Percentiles rank a stretch among this genome's conserved stretches.
These are phyloP conservation scores for Cutaneotrichosporon mucoides DNA, from an alignment of 1,284 basidiomycete genomes.

Conservation along the genomic window DNA sequence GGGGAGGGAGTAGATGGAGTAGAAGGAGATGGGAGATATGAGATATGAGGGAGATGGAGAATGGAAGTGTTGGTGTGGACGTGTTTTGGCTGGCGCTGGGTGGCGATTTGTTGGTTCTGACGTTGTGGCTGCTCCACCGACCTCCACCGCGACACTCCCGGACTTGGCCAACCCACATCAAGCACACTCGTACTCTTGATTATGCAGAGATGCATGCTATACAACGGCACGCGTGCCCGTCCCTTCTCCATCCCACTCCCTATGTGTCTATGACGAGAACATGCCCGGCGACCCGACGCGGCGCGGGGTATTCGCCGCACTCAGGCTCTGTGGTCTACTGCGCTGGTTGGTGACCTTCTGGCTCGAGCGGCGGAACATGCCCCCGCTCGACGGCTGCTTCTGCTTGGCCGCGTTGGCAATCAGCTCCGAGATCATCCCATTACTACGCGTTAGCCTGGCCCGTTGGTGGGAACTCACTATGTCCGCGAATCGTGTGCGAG, in stretches of 20 bases:
- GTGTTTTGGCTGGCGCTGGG: too few relatives aligned
- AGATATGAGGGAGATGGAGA: neutral
- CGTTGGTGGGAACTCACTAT: conserved; percentile 31
- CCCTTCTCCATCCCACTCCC: too few relatives aligned
- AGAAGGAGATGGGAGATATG: too few relatives aligned
- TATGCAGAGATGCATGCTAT: neutral
- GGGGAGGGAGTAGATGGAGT: too few relatives aligned
- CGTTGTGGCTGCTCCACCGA: too few relatives aligned
- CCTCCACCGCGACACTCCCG: too few relatives aligned
- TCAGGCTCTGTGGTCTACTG: conserved; percentile 14
- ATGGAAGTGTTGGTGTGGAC: too few relatives aligned
- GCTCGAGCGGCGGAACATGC: conserved; percentile 36
- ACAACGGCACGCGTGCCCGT: neutral
- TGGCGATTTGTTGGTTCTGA: too few relatives aligned
- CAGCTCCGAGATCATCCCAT: conserved; percentile 50
- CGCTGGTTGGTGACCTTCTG: neutral
- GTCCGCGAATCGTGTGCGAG: conserved; percentile 65
- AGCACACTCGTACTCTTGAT: neutral
- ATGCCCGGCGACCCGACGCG: conserved; percentile 7
- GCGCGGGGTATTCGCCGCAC: conserved; percentile 13
- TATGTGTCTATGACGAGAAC: neutral
- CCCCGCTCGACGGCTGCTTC: conserved; percentile 31
- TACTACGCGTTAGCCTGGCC: conserved; percentile 28
- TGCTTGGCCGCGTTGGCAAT: conserved; percentile 48
- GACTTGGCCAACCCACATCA: too few relatives aligned